These are phyloP conservation scores for Penicillium fimorum DNA, from an alignment of 495 filamentous ascomycete genomes.

Conservation along the genomic window DNA sequence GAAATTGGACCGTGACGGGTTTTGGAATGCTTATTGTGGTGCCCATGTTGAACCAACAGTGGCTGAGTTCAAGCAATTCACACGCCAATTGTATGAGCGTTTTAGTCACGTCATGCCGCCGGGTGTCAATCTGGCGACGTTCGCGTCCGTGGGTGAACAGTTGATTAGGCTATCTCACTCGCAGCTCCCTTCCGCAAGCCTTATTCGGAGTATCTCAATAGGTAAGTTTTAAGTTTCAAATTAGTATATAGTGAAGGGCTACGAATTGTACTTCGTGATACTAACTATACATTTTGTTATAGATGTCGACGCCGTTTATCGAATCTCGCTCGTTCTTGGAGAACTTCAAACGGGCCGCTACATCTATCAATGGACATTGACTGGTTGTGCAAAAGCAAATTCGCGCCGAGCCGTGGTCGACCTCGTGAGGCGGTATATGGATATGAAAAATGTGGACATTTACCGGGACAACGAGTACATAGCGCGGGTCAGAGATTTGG, in stretches of 20 bases:
- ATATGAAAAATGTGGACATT: constrained; percentile 14
- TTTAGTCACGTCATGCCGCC: constrained; percentile 9
- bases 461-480: constrained; percentile 17
- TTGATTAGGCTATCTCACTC: constrained; percentile 18
- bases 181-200: constrained; percentile 9
- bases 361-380: constrained; percentile 26
- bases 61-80: not conserved
- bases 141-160: constrained; percentile 17
- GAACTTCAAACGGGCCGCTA: not conserved
- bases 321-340: constrained; percentile 23
- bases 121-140: constrained; percentile 18
- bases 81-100: constrained; percentile 6
- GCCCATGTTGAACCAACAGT: not conserved
- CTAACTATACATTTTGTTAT: not conserved
- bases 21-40: not conserved
- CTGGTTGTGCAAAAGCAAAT: constrained; percentile 29
- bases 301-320: constrained; percentile 33
- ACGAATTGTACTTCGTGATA: not conserved
- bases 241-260: not conserved
- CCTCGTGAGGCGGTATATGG: not conserved
- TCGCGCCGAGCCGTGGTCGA: constrained; percentile 8
- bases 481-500: constrained; percentile 21
- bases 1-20: not conserved
- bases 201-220: constrained; percentile 24
- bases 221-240: constrained; percentile 29